phyloP scores from a whole-genome alignment of 2,329 filamentous ascomycete species.

The Fusarium poae region DNA sequence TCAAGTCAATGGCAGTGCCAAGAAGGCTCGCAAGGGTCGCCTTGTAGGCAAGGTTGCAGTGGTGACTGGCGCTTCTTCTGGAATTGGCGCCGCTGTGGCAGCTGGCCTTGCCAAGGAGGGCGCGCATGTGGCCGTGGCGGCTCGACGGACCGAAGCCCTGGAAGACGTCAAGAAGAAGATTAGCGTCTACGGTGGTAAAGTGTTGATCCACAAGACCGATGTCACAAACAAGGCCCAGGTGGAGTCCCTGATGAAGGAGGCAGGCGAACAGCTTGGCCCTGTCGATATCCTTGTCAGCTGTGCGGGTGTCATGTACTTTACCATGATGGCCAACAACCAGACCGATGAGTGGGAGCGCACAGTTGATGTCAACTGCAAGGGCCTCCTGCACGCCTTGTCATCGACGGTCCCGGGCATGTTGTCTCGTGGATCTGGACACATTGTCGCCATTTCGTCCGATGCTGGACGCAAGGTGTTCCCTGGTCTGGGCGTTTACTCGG shows the following conservation, averaged over 20 bases:
- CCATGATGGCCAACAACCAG: constrained; percentile 83
- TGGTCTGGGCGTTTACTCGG: constrained; percentile 84
- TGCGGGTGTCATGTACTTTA: constrained; percentile 90
- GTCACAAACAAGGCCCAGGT: constrained; percentile 77
- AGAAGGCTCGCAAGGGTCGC: constrained; percentile 62
- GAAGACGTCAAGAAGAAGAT: constrained; percentile 75
- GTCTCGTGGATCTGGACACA: constrained; percentile 74
- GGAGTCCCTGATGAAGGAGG: constrained; percentile 71
- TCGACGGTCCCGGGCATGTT: constrained; percentile 80
- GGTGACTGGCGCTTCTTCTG: constrained; percentile 83
- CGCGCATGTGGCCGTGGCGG: constrained; percentile 77
- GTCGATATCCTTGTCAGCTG: constrained; percentile 85
- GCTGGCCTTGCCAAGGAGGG: constrained; percentile 77
- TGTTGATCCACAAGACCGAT: constrained; percentile 78
- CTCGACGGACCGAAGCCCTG: constrained; percentile 76
- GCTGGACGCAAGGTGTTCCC: constrained; percentile 86
- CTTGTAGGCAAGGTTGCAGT: constrained; percentile 78
- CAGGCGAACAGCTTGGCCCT: constrained; percentile 73
- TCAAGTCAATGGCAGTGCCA: constrained; percentile 46
- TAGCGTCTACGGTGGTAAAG: constrained; percentile 68
- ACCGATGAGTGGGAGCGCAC: constrained; percentile 84
- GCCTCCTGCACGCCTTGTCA: constrained; percentile 78
- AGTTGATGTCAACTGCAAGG: constrained; percentile 89
- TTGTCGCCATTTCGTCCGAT: constrained; percentile 86
- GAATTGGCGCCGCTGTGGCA: constrained; percentile 82